Percentiles rank a stretch among this genome's conserved stretches.
phyloP scores from a whole-genome alignment of 768 basidiomycete species.

The Galerina marginata region DNA sequence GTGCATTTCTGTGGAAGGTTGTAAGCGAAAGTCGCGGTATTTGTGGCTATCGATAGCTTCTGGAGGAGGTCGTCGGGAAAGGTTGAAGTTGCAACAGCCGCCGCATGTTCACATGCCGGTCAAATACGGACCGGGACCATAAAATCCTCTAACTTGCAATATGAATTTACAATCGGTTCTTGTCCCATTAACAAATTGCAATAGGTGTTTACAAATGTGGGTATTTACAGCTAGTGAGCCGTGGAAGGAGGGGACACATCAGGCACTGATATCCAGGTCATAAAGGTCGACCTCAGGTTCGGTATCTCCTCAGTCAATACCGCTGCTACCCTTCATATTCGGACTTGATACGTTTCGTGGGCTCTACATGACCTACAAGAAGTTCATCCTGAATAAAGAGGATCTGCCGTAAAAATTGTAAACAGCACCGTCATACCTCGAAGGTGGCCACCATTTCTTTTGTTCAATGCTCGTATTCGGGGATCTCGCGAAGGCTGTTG shows the following conservation, averaged over 20 bases:
- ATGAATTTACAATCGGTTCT: too few relatives aligned
- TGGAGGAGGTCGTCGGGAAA: too few relatives aligned
- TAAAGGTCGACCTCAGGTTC: neutral
- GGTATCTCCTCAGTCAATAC: neutral
- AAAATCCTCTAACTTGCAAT: too few relatives aligned
- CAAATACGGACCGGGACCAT: too few relatives aligned
- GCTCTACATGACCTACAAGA: neutral
- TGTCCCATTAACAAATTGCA: too few relatives aligned
- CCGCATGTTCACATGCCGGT: too few relatives aligned
- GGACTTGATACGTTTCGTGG: slow-evolving; percentile 8
- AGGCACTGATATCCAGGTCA: too few relatives aligned
- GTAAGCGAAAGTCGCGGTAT: neutral
- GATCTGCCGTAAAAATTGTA: neutral
- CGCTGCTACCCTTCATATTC: neutral
- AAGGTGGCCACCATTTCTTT: neutral
- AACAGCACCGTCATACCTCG: neutral
- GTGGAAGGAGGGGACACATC: too few relatives aligned
- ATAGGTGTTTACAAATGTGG: too few relatives aligned
- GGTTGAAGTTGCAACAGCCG: too few relatives aligned
- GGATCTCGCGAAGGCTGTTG: neutral
- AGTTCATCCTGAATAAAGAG: neutral
- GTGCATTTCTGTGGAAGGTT: slow-evolving; percentile 9
- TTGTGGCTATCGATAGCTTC: neutral
- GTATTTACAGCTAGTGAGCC: too few relatives aligned
- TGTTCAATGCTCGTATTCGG: neutral